These are phyloP conservation scores for Lathyrus oleraceus DNA, from an alignment of 306 rosid species.

Conservation along the genomic window DNA sequence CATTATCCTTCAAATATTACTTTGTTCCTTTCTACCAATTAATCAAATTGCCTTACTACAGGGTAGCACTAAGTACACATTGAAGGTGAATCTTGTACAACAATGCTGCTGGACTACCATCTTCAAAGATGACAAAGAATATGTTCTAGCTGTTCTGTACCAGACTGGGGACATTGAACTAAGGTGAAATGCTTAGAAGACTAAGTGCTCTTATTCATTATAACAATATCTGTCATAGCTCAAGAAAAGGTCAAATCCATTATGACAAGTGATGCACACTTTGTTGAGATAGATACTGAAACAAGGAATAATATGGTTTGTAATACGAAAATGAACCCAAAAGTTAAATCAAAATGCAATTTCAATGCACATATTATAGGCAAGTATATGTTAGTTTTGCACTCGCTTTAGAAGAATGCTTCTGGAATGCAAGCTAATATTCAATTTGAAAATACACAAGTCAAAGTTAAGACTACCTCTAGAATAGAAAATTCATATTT, in stretches of 20 bases:
- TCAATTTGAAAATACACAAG: conserved; percentile 48
- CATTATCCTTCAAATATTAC: conserved; percentile 29
- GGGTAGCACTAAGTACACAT: conserved; percentile 60
- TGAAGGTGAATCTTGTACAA: conserved; percentile 59
- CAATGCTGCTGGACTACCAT: conserved; percentile 76
- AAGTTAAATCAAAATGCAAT: conserved; percentile 54
- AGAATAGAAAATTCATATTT: conserved; percentile 39
- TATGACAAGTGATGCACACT: conserved; percentile 55
- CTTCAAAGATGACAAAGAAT: conserved; percentile 59
- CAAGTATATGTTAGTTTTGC: conserved; percentile 44
- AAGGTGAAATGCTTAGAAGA: conserved; percentile 55
- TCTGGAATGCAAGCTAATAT: conserved; percentile 38
- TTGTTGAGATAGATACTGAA: conserved; percentile 49
- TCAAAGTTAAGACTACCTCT: conserved; percentile 44
- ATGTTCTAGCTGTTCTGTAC: conserved; percentile 61
- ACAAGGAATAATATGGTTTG: conserved; percentile 55
- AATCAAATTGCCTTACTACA: conserved; percentile 39
- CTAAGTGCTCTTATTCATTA: conserved; percentile 17
- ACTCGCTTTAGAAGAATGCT: conserved; percentile 40
- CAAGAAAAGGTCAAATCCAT: conserved; percentile 3
- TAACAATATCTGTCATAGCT: conserved; percentile 8
- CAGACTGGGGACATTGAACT: conserved; percentile 76
- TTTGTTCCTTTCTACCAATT: conserved; percentile 34
- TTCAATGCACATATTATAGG: conserved; percentile 64
- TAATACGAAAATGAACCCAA: conserved; percentile 44